Base-by-base conservation (phyloP, 768 basidiomycete genomes). In the Mrakia hoshinonis region DNA sequence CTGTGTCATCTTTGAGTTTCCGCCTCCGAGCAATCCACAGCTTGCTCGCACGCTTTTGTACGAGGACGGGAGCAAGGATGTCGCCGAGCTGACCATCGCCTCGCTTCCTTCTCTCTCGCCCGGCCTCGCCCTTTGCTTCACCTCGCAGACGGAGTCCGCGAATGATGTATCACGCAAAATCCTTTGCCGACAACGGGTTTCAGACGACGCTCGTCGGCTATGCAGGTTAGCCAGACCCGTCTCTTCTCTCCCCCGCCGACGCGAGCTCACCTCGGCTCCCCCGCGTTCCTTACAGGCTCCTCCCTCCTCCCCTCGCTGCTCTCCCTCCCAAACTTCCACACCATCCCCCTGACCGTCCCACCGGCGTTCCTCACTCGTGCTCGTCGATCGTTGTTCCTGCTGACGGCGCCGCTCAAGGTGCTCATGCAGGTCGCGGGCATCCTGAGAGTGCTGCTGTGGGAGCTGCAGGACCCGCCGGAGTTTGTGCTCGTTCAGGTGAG, bases 131-230 rank as follows among this genome's bases (percentile, higher is more conserved):
- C 13, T 38, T 69, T 58, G n/a, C n/a, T 10, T 67, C 36, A 2
- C 39, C 4, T 60, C 47, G 31, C 60, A 73, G 95, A 1, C 85
- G 96, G 70, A 92, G 90, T 78, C 96, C 96, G 13, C 84, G 96
- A 67, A 98, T 97, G 91, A 95, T 97, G 91, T 97, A 97, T 79
- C 96, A 99, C 76, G 89, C 95, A 0, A 87, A 95, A 78, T 93
- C 90, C 77, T 90, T 99, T 77, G 89, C 91, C 48, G 85, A 87
- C 69, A 84, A 87, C 67, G 86, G 84, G 6, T 96, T 91, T 79
- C 81, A 84, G 71, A 92, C 91, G 1, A 85, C 86, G 75, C 77
- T 99, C 22, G 85, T 98, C 68, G 95, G 92, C 20, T 96, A 96
- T 78, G 81, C 82, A 80, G 92, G 95, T 92, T 74, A 74, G 85